Evolutionary conservation across 768 basidiomycete species (phyloP).

Genomic region (Naganishia antarctica): DNA sequence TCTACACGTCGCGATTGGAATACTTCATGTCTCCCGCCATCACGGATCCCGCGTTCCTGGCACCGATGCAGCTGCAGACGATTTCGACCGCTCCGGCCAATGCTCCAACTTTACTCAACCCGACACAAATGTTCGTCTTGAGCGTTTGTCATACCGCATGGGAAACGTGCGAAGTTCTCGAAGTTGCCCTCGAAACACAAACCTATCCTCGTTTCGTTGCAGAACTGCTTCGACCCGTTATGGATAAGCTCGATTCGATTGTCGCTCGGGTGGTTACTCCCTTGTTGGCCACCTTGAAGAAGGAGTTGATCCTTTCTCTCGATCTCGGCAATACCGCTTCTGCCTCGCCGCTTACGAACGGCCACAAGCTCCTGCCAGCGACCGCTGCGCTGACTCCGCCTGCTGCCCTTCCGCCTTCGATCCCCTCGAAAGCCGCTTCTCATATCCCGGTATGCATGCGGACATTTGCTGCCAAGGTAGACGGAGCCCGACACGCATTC

Average conservation of each 20-base stretch:
- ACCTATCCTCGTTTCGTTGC: conserved; percentile 45
- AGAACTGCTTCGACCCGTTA: conserved; percentile 45
- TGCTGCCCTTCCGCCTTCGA: not conserved
- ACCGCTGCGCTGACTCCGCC: not conserved
- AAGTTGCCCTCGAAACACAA: conserved; percentile 41
- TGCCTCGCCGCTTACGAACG: conserved; percentile 14
- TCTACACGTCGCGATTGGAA: conserved; percentile 59
- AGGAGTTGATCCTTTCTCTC: conserved; percentile 25
- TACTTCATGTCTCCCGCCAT: conserved; percentile 69
- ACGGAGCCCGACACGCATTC: conserved; percentile 42
- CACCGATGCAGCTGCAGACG: conserved; percentile 69
- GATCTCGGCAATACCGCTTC: not conserved
- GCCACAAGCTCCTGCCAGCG: conserved; percentile 12
- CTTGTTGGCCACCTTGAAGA: conserved; percentile 40
- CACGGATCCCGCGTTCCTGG: conserved; percentile 70
- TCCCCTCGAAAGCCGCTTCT: conserved; percentile 23
- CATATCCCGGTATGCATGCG: conserved; percentile 43
- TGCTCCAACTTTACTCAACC: conserved; percentile 37
- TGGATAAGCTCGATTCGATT: conserved; percentile 49
- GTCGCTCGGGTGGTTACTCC: conserved; percentile 48
- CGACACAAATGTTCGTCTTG: conserved; percentile 41
- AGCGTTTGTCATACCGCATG: conserved; percentile 48
- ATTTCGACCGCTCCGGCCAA: conserved; percentile 23
- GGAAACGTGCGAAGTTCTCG: conserved; percentile 49
- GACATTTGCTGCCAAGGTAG: conserved; percentile 44